These are phyloP conservation scores for Lasiodiplodia hormozganensis DNA, from an alignment of 2,329 filamentous ascomycete genomes.

Conservation along the genomic window DNA sequence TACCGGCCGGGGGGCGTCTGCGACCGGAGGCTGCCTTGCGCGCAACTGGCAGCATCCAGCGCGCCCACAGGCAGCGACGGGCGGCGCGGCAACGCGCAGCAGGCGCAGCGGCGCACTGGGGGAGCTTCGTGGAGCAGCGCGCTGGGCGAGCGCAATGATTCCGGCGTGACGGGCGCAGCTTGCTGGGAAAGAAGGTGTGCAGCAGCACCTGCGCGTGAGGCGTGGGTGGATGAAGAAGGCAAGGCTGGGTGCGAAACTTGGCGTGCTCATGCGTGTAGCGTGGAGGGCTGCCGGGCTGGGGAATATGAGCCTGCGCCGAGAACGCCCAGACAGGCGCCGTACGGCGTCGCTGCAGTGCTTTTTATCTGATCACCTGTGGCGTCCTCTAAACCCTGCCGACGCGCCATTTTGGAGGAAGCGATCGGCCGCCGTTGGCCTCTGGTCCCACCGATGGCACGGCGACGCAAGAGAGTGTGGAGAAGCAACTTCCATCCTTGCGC, in stretches of 20 bases:
- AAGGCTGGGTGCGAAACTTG: constrained; percentile 20
- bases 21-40: constrained; percentile 27
- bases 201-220: background rate
- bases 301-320: constrained; percentile 27
- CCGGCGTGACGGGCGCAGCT: background rate
- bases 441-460: constrained; percentile 25
- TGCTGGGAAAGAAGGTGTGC: constrained; percentile 2
- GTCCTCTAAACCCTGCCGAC: constrained; percentile 26
- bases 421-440: constrained; percentile 29
- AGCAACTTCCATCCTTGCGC: constrained; percentile 23
- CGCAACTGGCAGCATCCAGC: constrained; percentile 29
- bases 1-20: constrained; percentile 10
- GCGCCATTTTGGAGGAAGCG: constrained; percentile 22
- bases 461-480: constrained; percentile 27
- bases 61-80: constrained; percentile 25
- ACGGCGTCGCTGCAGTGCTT: constrained; percentile 26
- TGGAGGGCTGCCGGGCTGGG: constrained; percentile 24
- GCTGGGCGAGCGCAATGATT: background rate
- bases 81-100: constrained; percentile 23
- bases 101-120: constrained; percentile 21
- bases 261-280: constrained; percentile 26
- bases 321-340: constrained; percentile 21
- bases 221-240: constrained; percentile 20
- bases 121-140: background rate
- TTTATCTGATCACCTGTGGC: constrained; percentile 30